These are phyloP conservation scores for Luzula sylvatica DNA, from an alignment of 176 grass and related monocot species.

Conservation along the genomic window DNA sequence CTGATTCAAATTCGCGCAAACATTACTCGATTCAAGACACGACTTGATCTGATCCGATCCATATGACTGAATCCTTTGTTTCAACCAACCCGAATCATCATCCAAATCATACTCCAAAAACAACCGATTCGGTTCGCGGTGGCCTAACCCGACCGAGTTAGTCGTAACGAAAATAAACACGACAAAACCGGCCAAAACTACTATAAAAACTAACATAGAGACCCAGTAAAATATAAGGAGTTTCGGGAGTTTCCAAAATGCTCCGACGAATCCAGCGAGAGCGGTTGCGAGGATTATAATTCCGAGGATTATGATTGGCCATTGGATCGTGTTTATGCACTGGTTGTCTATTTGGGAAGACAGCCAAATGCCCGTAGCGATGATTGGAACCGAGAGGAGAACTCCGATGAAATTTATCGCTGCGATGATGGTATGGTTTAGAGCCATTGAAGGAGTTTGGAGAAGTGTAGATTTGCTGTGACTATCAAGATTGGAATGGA, in stretches of 20 bases:
- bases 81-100: conserved; percentile 58
- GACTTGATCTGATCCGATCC: conserved; percentile 59
- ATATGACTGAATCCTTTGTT: conserved; percentile 26
- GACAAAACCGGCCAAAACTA: conserved; percentile 33
- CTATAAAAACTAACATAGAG: conserved; percentile 48
- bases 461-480: neutral
- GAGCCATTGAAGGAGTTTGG: conserved; percentile 32
- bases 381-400: conserved; percentile 67
- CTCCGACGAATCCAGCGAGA: conserved; percentile 50
- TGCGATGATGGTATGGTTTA: conserved; percentile 43
- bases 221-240: conserved; percentile 64
- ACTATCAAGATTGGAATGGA: neutral
- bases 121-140: conserved; percentile 29
- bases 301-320: conserved; percentile 57
- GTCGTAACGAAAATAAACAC: conserved; percentile 57
- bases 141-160: conserved; percentile 11
- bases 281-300: conserved; percentile 43
- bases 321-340: conserved; percentile 73
- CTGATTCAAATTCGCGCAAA: conserved; percentile 59
- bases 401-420: conserved; percentile 48
- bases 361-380: conserved; percentile 66
- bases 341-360: conserved; percentile 49
- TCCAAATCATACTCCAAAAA: conserved; percentile 75
- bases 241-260: conserved; percentile 61
- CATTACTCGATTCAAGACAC: conserved; percentile 45